Percentiles rank a stretch among this genome's conserved stretches.
Evolutionary conservation across 2,329 filamentous ascomycete genomes (phyloP).

Genomic region (Penicillium thymicola): DNA sequence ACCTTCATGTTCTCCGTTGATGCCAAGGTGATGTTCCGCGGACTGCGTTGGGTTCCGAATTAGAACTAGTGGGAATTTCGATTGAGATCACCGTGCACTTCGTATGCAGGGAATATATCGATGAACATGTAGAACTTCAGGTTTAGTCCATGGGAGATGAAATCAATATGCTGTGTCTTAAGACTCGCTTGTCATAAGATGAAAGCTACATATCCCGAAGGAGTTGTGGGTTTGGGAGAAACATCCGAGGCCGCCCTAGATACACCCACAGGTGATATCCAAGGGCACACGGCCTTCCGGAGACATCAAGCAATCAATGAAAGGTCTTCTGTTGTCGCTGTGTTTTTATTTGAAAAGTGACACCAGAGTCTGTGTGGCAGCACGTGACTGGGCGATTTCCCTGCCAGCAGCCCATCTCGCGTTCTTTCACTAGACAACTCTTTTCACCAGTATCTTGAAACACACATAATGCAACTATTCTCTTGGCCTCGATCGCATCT

Average conservation of each 20-base stretch:
- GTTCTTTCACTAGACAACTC: not conserved
- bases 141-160: no score
- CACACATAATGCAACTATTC: not conserved
- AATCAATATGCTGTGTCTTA: no score
- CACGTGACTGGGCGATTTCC: not conserved
- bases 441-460: not conserved
- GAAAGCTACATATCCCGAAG: not conserved
- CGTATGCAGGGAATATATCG: not conserved
- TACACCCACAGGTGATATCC: not conserved
- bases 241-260: not conserved
- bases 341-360: not conserved
- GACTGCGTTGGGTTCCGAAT: not conserved
- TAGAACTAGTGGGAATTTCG: not conserved
- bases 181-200: not conserved
- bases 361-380: not conserved
- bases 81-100: not conserved
- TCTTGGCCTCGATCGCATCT: slow-evolving; percentile 48
- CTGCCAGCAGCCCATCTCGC: not conserved
- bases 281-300: not conserved
- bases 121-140: not conserved
- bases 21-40: not conserved
- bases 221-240: not conserved
- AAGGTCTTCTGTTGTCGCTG: not conserved
- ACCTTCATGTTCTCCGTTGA: slow-evolving; percentile 59
- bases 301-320: not conserved